Evolutionary conservation across 1,284 basidiomycete species (phyloP), one percentile per base, ranked within the genome.

Genomic region (Melanopsichium pennsylvanicum): DNA sequence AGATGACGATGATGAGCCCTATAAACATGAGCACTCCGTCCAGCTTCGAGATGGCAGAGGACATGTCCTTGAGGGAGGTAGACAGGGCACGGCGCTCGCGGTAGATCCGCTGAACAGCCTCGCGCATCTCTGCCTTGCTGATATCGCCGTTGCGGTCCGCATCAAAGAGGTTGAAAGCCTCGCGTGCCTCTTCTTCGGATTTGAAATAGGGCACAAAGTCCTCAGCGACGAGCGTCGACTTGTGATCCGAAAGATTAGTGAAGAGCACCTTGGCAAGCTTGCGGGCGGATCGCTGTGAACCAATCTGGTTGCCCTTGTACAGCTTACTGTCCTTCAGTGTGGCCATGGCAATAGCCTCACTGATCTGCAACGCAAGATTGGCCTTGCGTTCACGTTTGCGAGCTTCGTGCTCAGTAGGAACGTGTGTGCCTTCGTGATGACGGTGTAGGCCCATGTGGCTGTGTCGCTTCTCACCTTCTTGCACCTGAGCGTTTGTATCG

Each of bases 91-190:
- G 90, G 18, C 90, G 85, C 80, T 92, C 90, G 45, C 86, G 84
- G 76, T 92, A 92, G 45, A 92, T 91, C 26, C 89, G 84, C 72
- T 90, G 88, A 3, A 92, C 90, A 1, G 88, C 89, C 75, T 90
- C 89, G 36, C 90, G 86, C 90, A 92, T 92, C 82, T 92, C 90
- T 27, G 84, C 85, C 79, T 88, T 90, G 15, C 84, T 86, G 52
- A 92, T 90, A 72, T 92, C 90, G 9, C 90, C 91, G 72, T 92
- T 92, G 13, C 85, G 87, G 76, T 92, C 91, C 75, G 89, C 89
- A 78, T 92, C 91, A 63, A 92, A 92, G 6, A 91, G 74, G 16
- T 84, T 82, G 70, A 92, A 92, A 2, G 90, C 90, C 22, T 86
- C 76, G 67, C 88, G 87, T 23, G 91, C 91, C 74, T 92, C 90